Percentiles rank a stretch among this genome's conserved stretches.
These are phyloP conservation scores for Emiliania huxleyi DNA, from an alignment of 78 protist species.

Conservation along the genomic window DNA sequence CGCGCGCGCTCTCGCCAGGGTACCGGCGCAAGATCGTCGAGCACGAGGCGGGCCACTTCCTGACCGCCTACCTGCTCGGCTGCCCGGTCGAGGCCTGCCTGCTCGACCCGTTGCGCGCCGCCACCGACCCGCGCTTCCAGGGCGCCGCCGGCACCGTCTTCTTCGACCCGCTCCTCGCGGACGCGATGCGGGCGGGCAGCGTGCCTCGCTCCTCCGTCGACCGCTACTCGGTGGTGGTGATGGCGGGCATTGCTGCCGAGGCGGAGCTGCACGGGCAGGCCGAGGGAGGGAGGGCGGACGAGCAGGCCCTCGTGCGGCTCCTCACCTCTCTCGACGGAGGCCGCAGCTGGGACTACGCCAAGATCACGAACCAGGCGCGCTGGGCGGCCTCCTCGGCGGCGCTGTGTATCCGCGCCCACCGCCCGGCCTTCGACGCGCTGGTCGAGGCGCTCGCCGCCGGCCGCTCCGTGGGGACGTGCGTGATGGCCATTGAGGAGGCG, in stretches of 20 bases:
- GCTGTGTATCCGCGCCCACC: background rate
- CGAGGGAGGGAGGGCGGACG: background rate
- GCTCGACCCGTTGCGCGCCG: background rate
- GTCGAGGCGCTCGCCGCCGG: background rate
- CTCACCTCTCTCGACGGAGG: background rate
- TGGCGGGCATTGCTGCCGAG: constrained; percentile 18
- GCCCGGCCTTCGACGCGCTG: background rate
- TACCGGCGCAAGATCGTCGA: background rate
- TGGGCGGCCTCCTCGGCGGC: background rate
- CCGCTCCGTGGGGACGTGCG: background rate
- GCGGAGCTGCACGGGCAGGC: background rate
- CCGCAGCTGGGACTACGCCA: background rate
- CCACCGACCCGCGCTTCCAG: too few relatives aligned
- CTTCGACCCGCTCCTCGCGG: background rate
- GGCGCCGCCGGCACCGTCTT: background rate
- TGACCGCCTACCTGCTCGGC: background rate
- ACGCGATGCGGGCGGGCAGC: background rate
- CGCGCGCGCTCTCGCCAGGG: background rate
- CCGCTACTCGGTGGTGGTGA: background rate
- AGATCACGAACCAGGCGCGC: background rate
- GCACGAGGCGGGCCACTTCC: constrained; percentile 15
- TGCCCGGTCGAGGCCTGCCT: background rate
- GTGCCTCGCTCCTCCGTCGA: background rate
- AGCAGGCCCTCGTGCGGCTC: background rate
- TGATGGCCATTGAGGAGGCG: background rate